Evolutionary conservation across 257 asterid genomes (phyloP).

Genomic region (Solanum arcanum): DNA sequence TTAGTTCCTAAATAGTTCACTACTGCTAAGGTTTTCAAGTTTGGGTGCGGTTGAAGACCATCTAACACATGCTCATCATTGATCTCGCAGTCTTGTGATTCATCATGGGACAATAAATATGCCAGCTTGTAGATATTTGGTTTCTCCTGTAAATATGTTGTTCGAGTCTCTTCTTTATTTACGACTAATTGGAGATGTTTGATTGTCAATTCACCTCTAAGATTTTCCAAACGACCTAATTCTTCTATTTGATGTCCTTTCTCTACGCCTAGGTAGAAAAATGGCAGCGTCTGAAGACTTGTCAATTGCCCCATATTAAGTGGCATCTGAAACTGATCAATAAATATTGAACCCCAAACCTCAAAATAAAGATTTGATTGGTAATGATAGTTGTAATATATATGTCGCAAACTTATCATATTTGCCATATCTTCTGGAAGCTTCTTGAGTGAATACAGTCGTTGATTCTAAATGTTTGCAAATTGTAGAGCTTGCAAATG

Average conservation of each 20-base stretch:
- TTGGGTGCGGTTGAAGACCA: background rate
- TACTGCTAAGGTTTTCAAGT: background rate
- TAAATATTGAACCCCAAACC: background rate
- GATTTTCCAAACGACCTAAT: background rate
- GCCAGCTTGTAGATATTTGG: background rate
- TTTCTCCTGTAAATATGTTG: background rate
- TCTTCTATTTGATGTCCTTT: background rate
- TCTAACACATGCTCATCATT: background rate
- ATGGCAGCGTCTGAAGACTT: background rate
- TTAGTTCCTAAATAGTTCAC: background rate
- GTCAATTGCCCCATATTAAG: background rate
- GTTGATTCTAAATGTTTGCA: background rate
- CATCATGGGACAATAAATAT: background rate
- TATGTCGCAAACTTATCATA: background rate
- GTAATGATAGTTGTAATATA: background rate
- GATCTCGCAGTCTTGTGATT: background rate
- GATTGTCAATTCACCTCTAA: background rate
- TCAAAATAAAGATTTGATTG: background rate
- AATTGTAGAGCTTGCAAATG: background rate
- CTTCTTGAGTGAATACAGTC: background rate
- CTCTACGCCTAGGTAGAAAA: background rate
- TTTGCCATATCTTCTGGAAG: background rate
- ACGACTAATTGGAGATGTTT: background rate
- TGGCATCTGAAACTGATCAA: background rate
- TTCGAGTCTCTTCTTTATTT: background rate